Percentiles rank a stretch among this genome's conserved stretches.
Evolutionary conservation across 345 rosid genomes (phyloP).

Genomic region (Xanthoceras sorbifolium): DNA sequence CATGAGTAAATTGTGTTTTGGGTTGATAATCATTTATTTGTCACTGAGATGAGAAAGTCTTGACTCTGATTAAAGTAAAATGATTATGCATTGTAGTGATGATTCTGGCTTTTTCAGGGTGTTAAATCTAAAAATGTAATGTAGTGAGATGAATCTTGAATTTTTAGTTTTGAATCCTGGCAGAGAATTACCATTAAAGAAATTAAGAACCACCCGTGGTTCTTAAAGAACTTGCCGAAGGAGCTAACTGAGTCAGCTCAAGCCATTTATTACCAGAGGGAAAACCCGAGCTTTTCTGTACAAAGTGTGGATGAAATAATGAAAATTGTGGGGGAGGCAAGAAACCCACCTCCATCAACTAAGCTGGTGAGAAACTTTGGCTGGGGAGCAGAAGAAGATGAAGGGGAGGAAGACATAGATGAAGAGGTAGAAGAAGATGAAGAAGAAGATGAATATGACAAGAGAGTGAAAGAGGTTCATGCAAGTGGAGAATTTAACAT

Average conservation of each 20-base stretch:
- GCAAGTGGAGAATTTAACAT: conserved; percentile 75
- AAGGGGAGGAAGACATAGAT: conserved; percentile 59
- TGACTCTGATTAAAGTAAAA: too few relatives aligned
- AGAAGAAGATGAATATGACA: conserved; percentile 87
- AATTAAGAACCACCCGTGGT: conserved; percentile 92
- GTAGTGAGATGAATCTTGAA: background rate
- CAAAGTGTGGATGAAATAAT: conserved; percentile 86
- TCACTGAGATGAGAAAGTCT: background rate
- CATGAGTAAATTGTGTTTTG: background rate
- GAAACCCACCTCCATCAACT: conserved; percentile 61
- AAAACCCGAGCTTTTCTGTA: conserved; percentile 65
- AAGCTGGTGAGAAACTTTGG: conserved; percentile 60
- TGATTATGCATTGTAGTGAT: background rate
- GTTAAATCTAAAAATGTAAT: background rate
- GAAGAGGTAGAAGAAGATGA: conserved; percentile 57
- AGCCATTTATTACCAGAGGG: conserved; percentile 73
- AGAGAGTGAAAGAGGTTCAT: conserved; percentile 82
- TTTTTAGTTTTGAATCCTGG: background rate
- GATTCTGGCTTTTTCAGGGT: background rate
- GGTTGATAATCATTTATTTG: background rate
- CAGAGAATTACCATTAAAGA: conserved; percentile 85
- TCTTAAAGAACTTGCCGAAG: conserved; percentile 85
- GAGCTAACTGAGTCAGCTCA: conserved; percentile 83
- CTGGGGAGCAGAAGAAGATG: conserved; percentile 68
- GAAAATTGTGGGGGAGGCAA: conserved; percentile 92